These are phyloP conservation scores for Globisporangium perplexum DNA, from an alignment of 352 stramenopile species.

Conservation along the genomic window DNA sequence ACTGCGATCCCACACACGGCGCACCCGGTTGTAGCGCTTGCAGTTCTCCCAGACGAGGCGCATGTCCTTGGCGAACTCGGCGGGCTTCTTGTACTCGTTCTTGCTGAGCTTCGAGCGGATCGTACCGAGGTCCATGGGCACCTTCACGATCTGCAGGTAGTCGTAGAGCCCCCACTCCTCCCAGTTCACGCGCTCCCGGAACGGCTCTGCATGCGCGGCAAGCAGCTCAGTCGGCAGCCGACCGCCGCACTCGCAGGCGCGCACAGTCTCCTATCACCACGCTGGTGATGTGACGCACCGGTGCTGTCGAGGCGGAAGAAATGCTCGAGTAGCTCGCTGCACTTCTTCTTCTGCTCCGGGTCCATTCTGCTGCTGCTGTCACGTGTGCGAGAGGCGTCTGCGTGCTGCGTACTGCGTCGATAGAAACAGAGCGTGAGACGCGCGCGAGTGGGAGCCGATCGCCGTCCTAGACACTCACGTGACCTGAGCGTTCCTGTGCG, in stretches of 20 bases:
- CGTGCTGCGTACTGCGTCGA: background rate
- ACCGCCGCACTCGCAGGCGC: background rate
- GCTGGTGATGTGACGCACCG: conserved; percentile 38
- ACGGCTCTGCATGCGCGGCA: conserved; percentile 40
- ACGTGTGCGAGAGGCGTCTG: background rate
- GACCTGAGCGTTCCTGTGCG: background rate
- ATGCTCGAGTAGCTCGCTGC: conserved; percentile 69
- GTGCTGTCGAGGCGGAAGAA: conserved; percentile 79
- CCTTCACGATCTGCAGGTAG: conserved; percentile 89
- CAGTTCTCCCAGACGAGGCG: conserved; percentile 85
- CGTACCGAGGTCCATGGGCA: conserved; percentile 90
- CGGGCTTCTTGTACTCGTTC: conserved; percentile 82
- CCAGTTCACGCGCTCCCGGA: conserved; percentile 86
- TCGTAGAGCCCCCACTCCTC: conserved; percentile 88
- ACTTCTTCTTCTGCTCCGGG: conserved; percentile 76
- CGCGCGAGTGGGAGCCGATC: background rate
- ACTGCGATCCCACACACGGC: background rate
- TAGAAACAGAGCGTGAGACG: background rate
- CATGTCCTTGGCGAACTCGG: conserved; percentile 80
- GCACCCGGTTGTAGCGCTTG: conserved; percentile 79
- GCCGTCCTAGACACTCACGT: no score
- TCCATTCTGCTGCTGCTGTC: conserved; percentile 35
- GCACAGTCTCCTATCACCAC: no score
- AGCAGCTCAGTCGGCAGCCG: background rate
- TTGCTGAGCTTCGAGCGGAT: conserved; percentile 75